These are phyloP conservation scores for Oidium heveae DNA, from an alignment of 2,329 filamentous ascomycete species.

Conservation along the genomic window DNA sequence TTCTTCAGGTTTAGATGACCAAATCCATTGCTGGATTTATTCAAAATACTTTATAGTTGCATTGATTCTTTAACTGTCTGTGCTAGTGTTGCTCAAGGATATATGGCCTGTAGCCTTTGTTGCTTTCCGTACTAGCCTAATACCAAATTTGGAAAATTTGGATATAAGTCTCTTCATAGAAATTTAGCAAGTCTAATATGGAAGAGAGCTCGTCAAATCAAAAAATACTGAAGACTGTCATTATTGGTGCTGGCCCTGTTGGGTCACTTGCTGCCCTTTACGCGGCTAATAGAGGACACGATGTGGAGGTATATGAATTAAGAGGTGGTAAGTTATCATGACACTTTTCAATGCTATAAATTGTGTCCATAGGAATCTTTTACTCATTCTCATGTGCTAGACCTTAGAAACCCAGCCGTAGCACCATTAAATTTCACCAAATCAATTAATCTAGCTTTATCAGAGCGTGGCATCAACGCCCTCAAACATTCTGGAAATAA, in stretches of 20 bases:
- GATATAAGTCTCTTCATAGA: no score
- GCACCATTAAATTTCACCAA: slow-evolving; percentile 84
- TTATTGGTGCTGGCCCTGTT: slow-evolving; percentile 84
- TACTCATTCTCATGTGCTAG: slow-evolving; percentile 20
- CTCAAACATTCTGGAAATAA: slow-evolving; percentile 44
- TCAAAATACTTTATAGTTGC: no score
- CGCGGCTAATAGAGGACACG: slow-evolving; percentile 63
- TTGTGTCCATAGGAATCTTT: background rate
- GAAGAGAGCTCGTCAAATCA: background rate
- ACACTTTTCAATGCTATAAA: background rate
- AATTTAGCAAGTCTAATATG: background rate
- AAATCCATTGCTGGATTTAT: no score
- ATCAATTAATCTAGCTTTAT: slow-evolving; percentile 93
- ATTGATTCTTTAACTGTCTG: no score
- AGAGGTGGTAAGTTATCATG: slow-evolving; percentile 40
- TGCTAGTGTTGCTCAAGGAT: no score
- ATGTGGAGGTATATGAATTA: slow-evolving; percentile 87
- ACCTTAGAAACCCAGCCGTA: slow-evolving; percentile 62
- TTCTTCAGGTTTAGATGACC: no score
- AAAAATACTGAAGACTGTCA: slow-evolving; percentile 26
- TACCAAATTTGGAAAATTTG: no score
- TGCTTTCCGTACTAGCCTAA: no score
- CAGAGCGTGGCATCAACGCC: slow-evolving; percentile 78
- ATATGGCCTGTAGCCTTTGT: no score
- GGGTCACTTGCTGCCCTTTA: slow-evolving; percentile 82